These are phyloP conservation scores for Cafeteria roenbergensis DNA, from an alignment of 108 stramenopile genomes.

Conservation along the genomic window DNA sequence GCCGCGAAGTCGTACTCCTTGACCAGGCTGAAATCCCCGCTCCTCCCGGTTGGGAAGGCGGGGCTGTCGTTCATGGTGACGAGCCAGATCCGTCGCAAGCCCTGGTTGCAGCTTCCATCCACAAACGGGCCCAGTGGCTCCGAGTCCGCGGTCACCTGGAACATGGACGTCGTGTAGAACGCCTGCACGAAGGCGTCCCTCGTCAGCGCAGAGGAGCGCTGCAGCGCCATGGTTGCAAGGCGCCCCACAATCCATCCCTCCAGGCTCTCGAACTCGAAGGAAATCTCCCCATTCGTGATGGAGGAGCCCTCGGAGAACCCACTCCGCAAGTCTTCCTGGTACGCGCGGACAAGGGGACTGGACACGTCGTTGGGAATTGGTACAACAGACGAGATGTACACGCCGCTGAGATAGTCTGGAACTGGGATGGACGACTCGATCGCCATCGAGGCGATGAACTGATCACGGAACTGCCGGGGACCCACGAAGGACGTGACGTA, in stretches of 20 bases:
- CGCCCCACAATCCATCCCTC: neutral
- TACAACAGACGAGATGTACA: neutral
- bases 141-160: neutral
- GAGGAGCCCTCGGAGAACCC: no score
- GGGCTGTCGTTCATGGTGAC: neutral
- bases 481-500: neutral
- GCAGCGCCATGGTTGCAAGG: neutral
- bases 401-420: neutral
- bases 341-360: neutral
- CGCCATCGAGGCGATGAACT: neutral
- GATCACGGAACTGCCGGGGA: neutral
- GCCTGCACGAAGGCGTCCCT: neutral
- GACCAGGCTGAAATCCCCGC: neutral
- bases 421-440: no score
- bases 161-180: neutral
- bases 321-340: neutral
- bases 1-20: neutral
- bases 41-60: neutral
- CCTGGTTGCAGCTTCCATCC: neutral
- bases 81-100: neutral
- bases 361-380: neutral
- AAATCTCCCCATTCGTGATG: no score
- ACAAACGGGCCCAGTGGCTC: neutral
- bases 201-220: neutral
- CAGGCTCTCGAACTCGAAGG: neutral